Evolutionary conservation across 202 grass and related monocot species (phyloP).

Genomic region (Setaria italica): DNA sequence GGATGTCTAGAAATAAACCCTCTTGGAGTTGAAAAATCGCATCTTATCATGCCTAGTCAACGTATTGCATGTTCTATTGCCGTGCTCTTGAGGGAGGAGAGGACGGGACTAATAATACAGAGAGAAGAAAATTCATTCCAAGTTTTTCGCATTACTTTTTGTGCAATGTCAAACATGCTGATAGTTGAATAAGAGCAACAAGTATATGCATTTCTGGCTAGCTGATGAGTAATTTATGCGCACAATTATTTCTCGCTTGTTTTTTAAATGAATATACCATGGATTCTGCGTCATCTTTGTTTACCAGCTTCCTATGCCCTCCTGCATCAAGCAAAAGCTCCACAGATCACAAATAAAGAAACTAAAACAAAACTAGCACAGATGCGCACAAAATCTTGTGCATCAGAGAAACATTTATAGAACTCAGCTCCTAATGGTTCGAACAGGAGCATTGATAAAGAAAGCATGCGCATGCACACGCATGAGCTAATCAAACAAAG

Average conservation of each 20-base stretch:
- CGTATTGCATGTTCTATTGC: slow-evolving; percentile 20
- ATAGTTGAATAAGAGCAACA: slow-evolving; percentile 4
- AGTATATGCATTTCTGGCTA: background rate
- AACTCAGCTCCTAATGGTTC: background rate
- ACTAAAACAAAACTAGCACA: slow-evolving; percentile 4
- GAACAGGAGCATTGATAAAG: background rate
- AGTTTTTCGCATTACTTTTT: background rate
- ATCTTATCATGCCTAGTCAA: slow-evolving; percentile 27
- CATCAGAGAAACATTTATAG: background rate
- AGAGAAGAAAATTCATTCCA: background rate
- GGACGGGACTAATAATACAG: background rate
- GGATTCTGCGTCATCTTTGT: slow-evolving; percentile 41
- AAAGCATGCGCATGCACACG: background rate
- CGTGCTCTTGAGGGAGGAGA: slow-evolving; percentile 3
- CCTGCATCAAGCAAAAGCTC: slow-evolving; percentile 52
- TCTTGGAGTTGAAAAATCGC: background rate
- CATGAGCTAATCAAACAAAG: background rate
- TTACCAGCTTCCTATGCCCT: slow-evolving; percentile 52
- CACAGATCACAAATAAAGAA: slow-evolving; percentile 32
- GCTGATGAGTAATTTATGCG: background rate
- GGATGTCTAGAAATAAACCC: background rate
- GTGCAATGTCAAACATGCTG: background rate
- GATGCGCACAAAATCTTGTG: background rate
- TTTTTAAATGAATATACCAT: slow-evolving; percentile 43
- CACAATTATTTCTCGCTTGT: background rate